Evolutionary conservation across 257 asterid species (phyloP).

Genomic region (Solanum microdontum): DNA sequence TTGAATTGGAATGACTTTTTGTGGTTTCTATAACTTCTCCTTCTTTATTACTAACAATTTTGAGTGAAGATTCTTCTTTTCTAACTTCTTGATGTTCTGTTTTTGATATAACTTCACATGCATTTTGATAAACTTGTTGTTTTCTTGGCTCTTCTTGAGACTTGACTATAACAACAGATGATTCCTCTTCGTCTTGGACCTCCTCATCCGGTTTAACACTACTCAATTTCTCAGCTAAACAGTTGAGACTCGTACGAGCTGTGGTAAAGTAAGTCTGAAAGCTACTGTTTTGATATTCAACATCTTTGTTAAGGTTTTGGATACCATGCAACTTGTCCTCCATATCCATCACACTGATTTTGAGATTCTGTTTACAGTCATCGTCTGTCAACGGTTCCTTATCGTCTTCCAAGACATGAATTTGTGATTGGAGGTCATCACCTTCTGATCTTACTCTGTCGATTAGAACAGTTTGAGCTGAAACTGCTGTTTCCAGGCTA

Average conservation of each 20-base stretch:
- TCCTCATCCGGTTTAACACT: slow-evolving; percentile 60
- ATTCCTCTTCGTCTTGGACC: slow-evolving; percentile 21
- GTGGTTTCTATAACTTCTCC: slow-evolving; percentile 6
- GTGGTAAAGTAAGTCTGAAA: slow-evolving; percentile 42
- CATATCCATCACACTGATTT: slow-evolving; percentile 36
- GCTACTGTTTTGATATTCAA: slow-evolving; percentile 41
- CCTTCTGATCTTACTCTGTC: slow-evolving; percentile 53
- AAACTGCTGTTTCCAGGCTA: slow-evolving; percentile 56
- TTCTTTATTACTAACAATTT: slow-evolving; percentile 6
- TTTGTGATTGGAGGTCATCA: slow-evolving; percentile 52
- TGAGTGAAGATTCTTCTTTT: background rate
- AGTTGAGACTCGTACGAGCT: slow-evolving; percentile 45
- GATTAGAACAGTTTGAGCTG: slow-evolving; percentile 69
- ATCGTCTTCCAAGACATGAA: slow-evolving; percentile 43
- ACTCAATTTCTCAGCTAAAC: slow-evolving; percentile 45
- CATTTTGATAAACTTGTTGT: background rate
- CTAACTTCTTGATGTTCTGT: background rate
- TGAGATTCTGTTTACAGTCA: slow-evolving; percentile 21
- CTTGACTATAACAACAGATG: background rate
- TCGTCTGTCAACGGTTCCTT: slow-evolving; percentile 19
- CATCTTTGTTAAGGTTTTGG: slow-evolving; percentile 40
- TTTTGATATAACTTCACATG: background rate
- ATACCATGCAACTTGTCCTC: slow-evolving; percentile 49
- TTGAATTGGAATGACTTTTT: slow-evolving; percentile 3
- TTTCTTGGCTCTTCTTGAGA: slow-evolving; percentile 6